These are phyloP conservation scores for Eucommia ulmoides DNA, from an alignment of 257 asterid species.

Conservation along the genomic window DNA sequence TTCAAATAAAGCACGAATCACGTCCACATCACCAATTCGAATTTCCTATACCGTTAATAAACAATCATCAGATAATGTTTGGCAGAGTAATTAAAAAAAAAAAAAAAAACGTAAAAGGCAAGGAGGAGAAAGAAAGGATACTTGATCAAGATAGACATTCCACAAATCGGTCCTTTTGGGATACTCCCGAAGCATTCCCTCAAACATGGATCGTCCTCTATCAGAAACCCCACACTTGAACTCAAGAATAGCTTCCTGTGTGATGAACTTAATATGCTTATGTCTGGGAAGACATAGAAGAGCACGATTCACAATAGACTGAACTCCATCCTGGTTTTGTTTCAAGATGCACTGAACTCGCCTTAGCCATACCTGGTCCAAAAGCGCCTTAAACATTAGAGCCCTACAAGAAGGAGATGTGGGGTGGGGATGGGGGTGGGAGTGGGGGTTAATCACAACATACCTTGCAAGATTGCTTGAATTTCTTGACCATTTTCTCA, in stretches of 20 bases:
- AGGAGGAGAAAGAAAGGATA: constrained; percentile 7
- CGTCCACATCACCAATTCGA: constrained; percentile 58
- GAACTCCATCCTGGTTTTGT: constrained; percentile 45
- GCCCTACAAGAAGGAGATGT: background rate
- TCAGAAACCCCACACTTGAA: constrained; percentile 88
- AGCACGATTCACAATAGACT: constrained; percentile 58
- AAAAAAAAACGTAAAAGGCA: background rate
- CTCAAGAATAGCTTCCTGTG: constrained; percentile 78
- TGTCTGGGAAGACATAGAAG: constrained; percentile 58
- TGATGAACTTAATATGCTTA: constrained; percentile 69
- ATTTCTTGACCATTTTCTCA: constrained; percentile 67
- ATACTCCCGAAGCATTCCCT: constrained; percentile 75
- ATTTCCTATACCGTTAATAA: constrained; percentile 51
- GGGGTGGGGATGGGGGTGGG: background rate
- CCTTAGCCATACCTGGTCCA: constrained; percentile 74
- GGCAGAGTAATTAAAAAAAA: background rate
- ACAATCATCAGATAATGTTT: background rate
- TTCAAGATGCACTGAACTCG: constrained; percentile 42
- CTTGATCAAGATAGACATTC: constrained; percentile 91
- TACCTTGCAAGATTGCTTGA: constrained; percentile 86
- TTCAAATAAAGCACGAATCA: constrained; percentile 79
- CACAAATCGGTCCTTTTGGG: constrained; percentile 92
- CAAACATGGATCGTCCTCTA: constrained; percentile 80
- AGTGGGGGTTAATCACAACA: background rate
- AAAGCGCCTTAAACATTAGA: background rate